Conservation (phyloP, 106 monocot genomes). For the Acorus gramineus region DNA sequence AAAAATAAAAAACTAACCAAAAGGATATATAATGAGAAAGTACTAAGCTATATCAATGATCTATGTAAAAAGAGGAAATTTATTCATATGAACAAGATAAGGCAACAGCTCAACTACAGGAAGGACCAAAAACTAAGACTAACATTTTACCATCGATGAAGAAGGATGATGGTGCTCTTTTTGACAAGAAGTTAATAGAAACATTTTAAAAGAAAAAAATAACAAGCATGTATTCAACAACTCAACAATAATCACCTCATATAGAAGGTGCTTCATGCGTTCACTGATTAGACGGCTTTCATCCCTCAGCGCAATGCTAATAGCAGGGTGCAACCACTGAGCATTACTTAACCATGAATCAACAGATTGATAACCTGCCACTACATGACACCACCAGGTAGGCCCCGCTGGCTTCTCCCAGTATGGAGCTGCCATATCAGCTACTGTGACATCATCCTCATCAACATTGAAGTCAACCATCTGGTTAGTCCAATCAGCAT, state of each 20-base stretch:
- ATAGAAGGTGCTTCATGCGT: conserved; percentile 85
- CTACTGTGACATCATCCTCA: conserved; percentile 71
- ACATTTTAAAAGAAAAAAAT: not conserved
- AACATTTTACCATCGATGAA: too few relatives aligned
- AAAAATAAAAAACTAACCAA: too few relatives aligned
- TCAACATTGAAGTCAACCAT: conserved; percentile 36
- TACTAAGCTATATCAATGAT: too few relatives aligned
- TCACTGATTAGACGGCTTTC: conserved; percentile 88
- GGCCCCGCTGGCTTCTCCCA: conserved; percentile 86
- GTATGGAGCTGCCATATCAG: conserved; percentile 74
- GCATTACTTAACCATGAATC: conserved; percentile 64
- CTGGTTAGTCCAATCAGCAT: conserved; percentile 44
- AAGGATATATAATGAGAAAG: too few relatives aligned
- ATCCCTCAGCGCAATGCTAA: conserved; percentile 72
- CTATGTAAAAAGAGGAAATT: too few relatives aligned
- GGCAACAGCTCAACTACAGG: too few relatives aligned
- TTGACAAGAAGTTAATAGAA: too few relatives aligned
- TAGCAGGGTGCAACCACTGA: conserved; percentile 85
- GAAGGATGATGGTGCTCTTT: too few relatives aligned
- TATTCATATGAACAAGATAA: too few relatives aligned
- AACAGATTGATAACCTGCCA: conserved; percentile 38
- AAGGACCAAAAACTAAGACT: too few relatives aligned
- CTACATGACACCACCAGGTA: conserved; percentile 96
- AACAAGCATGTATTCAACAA: not conserved
- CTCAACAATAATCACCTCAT: conserved; percentile 59